Evolutionary conservation across 1,284 basidiomycete genomes (phyloP).

Genomic region (Ustilago xerochloae): DNA sequence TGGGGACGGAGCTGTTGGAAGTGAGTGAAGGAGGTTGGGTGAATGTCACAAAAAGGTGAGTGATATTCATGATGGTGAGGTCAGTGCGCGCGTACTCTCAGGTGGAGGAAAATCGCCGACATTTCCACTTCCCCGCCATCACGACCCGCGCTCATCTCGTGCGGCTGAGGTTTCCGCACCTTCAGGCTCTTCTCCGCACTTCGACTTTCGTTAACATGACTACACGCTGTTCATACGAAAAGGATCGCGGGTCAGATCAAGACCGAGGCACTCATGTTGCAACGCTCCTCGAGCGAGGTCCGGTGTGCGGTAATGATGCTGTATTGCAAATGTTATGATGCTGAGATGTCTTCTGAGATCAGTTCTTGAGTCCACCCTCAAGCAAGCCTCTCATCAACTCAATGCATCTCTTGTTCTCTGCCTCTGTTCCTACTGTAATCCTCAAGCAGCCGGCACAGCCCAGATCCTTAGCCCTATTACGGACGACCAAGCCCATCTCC

Average conservation of each 20-base stretch:
- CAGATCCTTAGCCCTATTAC: constrained; percentile 85
- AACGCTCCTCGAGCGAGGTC: not conserved
- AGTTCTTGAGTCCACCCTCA: constrained; percentile 9
- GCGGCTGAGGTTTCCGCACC: constrained; percentile 7
- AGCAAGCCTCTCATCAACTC: constrained; percentile 57
- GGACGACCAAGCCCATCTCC: constrained; percentile 86
- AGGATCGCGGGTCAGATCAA: too few species aligned
- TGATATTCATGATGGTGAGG: too few species aligned
- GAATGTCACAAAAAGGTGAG: not conserved
- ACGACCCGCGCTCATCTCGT: constrained; percentile 4
- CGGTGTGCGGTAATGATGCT: too few species aligned
- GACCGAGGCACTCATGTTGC: too few species aligned
- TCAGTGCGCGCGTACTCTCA: constrained; percentile 26
- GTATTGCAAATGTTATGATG: not conserved
- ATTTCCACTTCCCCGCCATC: constrained; percentile 18
- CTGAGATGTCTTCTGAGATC: too few species aligned
- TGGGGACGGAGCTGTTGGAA: not conserved
- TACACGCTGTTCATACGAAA: not conserved
- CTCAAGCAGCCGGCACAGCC: constrained; percentile 90
- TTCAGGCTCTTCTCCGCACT: too few species aligned
- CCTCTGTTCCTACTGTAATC: constrained; percentile 87
- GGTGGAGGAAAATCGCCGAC: constrained; percentile 18
- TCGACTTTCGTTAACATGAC: not conserved
- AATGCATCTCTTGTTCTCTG: constrained; percentile 72
- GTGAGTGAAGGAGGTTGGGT: not conserved